Evolutionary conservation across 23 red algal genomes (phyloP).

Genomic region (Gracilaria vermiculophylla): DNA sequence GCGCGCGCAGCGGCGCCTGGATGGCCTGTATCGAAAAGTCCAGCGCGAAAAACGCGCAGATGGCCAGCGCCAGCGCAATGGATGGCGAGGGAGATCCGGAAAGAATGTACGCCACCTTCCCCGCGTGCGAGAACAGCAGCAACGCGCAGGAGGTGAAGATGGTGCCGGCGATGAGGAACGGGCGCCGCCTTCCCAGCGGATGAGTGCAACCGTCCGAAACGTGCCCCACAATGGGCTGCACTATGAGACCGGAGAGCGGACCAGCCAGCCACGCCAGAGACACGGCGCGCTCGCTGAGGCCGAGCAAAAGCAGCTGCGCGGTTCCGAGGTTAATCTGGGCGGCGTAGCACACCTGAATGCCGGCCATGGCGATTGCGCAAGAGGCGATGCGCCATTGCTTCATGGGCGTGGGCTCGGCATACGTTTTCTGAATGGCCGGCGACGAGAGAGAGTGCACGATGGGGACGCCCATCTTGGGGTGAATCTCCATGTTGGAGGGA

Average conservation of each 20-base stretch:
- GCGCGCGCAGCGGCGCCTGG: slow-evolving; percentile 86
- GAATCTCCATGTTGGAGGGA: not conserved
- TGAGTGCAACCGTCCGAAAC: slow-evolving; percentile 72
- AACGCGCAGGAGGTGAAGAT: slow-evolving; percentile 73
- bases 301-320: slow-evolving; percentile 64
- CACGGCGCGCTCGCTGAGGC: slow-evolving; percentile 52
- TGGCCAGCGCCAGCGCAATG: slow-evolving; percentile 56
- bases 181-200: slow-evolving; percentile 72
- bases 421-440: not conserved
- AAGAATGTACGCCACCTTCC: not conserved
- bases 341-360: slow-evolving; percentile 81
- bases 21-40: slow-evolving; percentile 97
- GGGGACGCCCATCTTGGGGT: not conserved
- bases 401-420: not conserved
- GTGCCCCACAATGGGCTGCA: slow-evolving; percentile 86
- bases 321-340: slow-evolving; percentile 88
- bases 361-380: slow-evolving; percentile 59
- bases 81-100: not conserved
- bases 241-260: slow-evolving; percentile 80
- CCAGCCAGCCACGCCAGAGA: slow-evolving; percentile 90
- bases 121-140: slow-evolving; percentile 63
- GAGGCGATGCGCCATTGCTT: slow-evolving; percentile 22
- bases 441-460: not conserved
- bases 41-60: slow-evolving; percentile 84
- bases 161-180: slow-evolving; percentile 81